These are phyloP conservation scores for Cairneyella variabilis DNA, from an alignment of 495 filamentous ascomycete species.

Conservation along the genomic window DNA sequence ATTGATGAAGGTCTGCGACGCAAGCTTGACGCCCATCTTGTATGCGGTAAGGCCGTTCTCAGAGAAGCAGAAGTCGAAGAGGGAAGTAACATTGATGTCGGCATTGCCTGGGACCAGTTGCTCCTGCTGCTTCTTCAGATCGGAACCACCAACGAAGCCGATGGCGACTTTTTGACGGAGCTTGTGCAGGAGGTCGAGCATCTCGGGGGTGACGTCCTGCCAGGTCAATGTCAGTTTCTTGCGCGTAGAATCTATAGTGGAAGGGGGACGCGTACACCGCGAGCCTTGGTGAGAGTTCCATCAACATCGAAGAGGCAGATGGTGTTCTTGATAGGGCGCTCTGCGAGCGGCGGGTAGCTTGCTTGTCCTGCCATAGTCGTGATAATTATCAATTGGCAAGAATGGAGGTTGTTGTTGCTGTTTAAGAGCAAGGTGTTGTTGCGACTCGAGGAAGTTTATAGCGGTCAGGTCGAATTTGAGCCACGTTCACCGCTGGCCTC, in stretches of 20 bases:
- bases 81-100: slow-evolving; percentile 58
- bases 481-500: too few species aligned
- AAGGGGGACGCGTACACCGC: slow-evolving; percentile 50
- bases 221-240: too few species aligned
- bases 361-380: slow-evolving; percentile 16
- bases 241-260: not conserved
- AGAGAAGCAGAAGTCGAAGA: slow-evolving; percentile 96
- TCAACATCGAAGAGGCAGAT: slow-evolving; percentile 94
- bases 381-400: too few species aligned
- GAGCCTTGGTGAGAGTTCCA: slow-evolving; percentile 75
- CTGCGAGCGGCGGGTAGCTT: slow-evolving; percentile 66
- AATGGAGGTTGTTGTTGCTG: too few species aligned
- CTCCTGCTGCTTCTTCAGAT: slow-evolving; percentile 92
- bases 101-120: slow-evolving; percentile 77
- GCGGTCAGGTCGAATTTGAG: not conserved
- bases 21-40: slow-evolving; percentile 68
- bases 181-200: slow-evolving; percentile 71
- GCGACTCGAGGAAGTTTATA: not conserved
- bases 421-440: not conserved
- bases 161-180: slow-evolving; percentile 89
- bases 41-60: slow-evolving; percentile 95
- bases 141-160: slow-evolving; percentile 83
- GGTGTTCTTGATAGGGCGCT: slow-evolving; percentile 83
- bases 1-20: slow-evolving; percentile 78
- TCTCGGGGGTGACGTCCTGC: slow-evolving; percentile 68